Base-by-base conservation (phyloP, 176 grass and related monocot species). In the Eleusine indica region DNA sequence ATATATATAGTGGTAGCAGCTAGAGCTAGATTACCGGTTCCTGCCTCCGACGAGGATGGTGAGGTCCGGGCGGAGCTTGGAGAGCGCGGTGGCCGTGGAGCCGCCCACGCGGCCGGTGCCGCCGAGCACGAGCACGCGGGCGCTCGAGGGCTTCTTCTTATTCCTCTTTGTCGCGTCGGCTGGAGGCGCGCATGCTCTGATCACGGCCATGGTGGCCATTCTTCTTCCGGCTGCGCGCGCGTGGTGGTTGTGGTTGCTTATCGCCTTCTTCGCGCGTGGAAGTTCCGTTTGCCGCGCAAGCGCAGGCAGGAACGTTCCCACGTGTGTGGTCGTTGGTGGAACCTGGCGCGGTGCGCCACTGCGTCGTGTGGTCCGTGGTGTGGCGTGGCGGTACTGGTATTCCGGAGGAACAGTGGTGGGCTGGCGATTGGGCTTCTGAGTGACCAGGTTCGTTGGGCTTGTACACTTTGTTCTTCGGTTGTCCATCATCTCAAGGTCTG, bases 91-190 rank as follows among this genome's bases (percentile, higher is more conserved):
- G 77, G 93, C 93, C 14, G 96, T 95, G 82, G 96, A 98, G 4
- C 96, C 96, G 9, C 96, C 93, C 61, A 94, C 89, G 42, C 93
- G 93, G 13, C 94, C 85, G 68, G 91, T 90, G 72, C 91, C 94
- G 9, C 91, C 91, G 9, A 94, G 22, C 44, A 94, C 81, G 42
- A 98, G 91, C 58, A 98, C 96, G 77, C 91, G 87, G 10, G 82
- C 82, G 43, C 13, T 80, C 29, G 83, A 61, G 28, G 52, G 0
- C 68, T 38, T 80, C 9, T n/a, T 80, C 68, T 38, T 80, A 7
- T n/a, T 80, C 9, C 12, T 61, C 41, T 16, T 37, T 11, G 68
- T 38, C 21, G 52, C 70, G 4, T 80, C 82, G 69, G 79, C 68
- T 12, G 81, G 78, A 66, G 80, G 85, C 86, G 85, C 64, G 76